Conservation (phyloP, 1,284 basidiomycete genomes). For the Binderoboletus segoi region DNA sequence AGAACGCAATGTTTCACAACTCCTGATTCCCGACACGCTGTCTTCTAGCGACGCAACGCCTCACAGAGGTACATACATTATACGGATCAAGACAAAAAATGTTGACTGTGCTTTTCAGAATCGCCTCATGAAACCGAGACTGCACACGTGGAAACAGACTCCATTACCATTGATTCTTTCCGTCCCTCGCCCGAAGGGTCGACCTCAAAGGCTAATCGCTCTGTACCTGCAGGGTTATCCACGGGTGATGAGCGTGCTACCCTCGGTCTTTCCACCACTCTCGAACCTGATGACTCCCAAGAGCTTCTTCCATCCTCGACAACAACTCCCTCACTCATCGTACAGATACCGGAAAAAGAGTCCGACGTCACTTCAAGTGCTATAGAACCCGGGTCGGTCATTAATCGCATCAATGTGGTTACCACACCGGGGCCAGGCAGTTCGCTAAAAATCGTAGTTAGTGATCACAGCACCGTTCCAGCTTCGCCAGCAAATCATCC, state of each 20-base stretch:
- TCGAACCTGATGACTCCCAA: conserved; percentile 5
- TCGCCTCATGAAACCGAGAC: conserved; percentile 9
- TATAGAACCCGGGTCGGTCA: conserved; percentile 7
- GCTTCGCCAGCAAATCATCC: conserved; percentile 8
- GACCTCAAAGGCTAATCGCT: conserved; percentile 6
- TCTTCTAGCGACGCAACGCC: conserved; percentile 8
- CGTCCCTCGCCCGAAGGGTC: conserved; percentile 4
- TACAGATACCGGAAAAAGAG: conserved; percentile 19
- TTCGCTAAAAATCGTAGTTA: conserved; percentile 34
- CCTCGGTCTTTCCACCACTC: conserved; percentile 8
- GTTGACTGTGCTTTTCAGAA: conserved; percentile 22
- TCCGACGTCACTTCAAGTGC: conserved; percentile 15
- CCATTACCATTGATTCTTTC: conserved; percentile 4
- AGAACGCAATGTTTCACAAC: conserved; percentile 9
- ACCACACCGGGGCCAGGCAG: conserved; percentile 10
- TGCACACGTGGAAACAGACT: conserved; percentile 14
- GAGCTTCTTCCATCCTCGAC: conserved; percentile 13
- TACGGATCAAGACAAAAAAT: not conserved
- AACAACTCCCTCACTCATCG: conserved; percentile 10
- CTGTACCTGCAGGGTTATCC: conserved; percentile 4
- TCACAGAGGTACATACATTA: conserved; percentile 19
- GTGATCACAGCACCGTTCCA: conserved; percentile 30
- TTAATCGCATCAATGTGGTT: conserved; percentile 14
- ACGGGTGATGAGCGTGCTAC: conserved; percentile 10
- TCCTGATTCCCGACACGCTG: conserved; percentile 5